Percentiles rank a stretch among this genome's conserved stretches.
These are phyloP conservation scores for Xylaria palmicola DNA, from an alignment of 495 filamentous ascomycete genomes.

Conservation along the genomic window DNA sequence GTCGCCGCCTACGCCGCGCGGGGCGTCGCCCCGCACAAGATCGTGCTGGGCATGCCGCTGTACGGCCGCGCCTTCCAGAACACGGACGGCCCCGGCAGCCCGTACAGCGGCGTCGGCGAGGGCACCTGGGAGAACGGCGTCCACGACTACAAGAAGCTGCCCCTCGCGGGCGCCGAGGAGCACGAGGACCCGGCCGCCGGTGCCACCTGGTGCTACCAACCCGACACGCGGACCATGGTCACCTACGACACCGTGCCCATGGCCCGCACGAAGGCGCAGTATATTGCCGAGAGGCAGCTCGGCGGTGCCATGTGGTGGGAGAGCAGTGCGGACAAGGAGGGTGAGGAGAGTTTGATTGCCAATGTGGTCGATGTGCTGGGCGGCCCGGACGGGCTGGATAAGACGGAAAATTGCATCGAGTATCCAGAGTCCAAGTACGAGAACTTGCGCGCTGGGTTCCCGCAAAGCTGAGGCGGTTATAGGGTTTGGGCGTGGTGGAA, in stretches of 20 bases:
- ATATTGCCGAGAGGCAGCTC: constrained; percentile 60
- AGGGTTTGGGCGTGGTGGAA: neutral
- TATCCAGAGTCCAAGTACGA: constrained; percentile 81
- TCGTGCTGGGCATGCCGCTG: constrained; percentile 87
- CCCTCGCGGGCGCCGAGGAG: constrained; percentile 53
- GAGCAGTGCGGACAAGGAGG: constrained; percentile 72
- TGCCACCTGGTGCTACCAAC: constrained; percentile 74
- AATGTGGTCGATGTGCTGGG: constrained; percentile 62
- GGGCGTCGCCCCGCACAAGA: constrained; percentile 65
- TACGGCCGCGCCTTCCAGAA: constrained; percentile 84
- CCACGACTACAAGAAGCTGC: constrained; percentile 79
- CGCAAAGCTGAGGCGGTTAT: constrained; percentile 29
- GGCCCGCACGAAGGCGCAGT: constrained; percentile 67
- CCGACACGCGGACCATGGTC: constrained; percentile 59
- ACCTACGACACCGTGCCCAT: constrained; percentile 75
- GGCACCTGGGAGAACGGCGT: constrained; percentile 83
- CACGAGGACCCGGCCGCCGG: constrained; percentile 50
- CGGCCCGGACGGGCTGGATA: constrained; percentile 54
- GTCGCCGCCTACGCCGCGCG: constrained; percentile 63
- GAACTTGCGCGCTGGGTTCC: constrained; percentile 65
- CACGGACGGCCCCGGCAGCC: constrained; percentile 69
- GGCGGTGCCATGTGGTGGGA: constrained; percentile 99
- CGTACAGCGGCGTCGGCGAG: constrained; percentile 69
- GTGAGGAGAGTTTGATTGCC: constrained; percentile 66
- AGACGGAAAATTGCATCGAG: constrained; percentile 62